These are phyloP conservation scores for Gloeophyllum trabeum DNA, from an alignment of 768 basidiomycete genomes.

Conservation along the genomic window DNA sequence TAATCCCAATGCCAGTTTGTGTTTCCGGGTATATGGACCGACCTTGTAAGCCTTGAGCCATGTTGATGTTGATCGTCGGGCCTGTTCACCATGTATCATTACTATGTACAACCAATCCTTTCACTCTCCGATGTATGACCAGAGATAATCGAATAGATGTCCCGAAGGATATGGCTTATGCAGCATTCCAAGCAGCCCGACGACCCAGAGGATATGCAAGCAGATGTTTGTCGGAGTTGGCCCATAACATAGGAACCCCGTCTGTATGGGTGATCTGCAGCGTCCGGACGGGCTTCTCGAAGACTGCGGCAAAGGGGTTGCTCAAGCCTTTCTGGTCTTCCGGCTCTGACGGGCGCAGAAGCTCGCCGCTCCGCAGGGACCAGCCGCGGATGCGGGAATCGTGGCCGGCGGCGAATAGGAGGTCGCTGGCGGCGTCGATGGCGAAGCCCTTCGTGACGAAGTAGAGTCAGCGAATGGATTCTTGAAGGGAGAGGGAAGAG, in stretches of 20 bases:
- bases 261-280: conserved; percentile 38
- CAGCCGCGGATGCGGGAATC: conserved; percentile 57
- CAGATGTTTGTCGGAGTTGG: conserved; percentile 31
- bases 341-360: conserved; percentile 13
- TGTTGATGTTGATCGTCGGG: too few relatives aligned
- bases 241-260: conserved; percentile 38
- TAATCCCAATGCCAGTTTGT: too few relatives aligned
- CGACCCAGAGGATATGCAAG: conserved; percentile 41
- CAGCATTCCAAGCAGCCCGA: conserved; percentile 6
- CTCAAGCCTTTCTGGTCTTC: not conserved
- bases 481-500: not conserved
- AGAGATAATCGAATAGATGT: too few relatives aligned
- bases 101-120: too few relatives aligned
- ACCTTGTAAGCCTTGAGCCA: too few relatives aligned
- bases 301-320: conserved; percentile 22
- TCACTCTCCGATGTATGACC: too few relatives aligned
- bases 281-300: conserved; percentile 27
- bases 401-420: conserved; percentile 60
- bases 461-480: not conserved
- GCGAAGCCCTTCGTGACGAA: conserved; percentile 59
- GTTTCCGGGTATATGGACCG: too few relatives aligned
- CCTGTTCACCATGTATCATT: too few relatives aligned
- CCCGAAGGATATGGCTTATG: not conserved
- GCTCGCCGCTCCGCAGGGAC: conserved; percentile 48
- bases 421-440: conserved; percentile 41